phyloP scores from a whole-genome alignment of 306 rosid species.

The Sophora flavescens region DNA sequence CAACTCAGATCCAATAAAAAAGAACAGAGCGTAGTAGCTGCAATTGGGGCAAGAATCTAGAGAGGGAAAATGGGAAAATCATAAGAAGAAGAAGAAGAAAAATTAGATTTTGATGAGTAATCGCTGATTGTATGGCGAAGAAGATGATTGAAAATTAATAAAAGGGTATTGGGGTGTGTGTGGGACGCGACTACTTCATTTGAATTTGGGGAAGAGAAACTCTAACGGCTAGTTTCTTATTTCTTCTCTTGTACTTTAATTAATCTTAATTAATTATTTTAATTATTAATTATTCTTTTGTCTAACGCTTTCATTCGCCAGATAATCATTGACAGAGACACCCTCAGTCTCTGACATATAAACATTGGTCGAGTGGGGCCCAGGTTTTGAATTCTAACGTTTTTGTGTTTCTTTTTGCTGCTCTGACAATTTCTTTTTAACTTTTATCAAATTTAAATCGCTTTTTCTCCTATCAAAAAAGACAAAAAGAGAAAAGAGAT shows the following conservation, averaged over 20 bases:
- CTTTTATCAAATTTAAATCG: conserved; percentile 13
- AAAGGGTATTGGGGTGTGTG: conserved; percentile 43
- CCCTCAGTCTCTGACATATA: not conserved
- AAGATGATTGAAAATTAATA: conserved; percentile 30
- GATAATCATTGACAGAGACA: conserved; percentile 23
- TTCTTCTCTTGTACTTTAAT: conserved; percentile 29
- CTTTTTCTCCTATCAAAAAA: conserved; percentile 17
- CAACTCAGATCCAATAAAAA: conserved; percentile 36
- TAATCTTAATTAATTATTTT: conserved; percentile 1
- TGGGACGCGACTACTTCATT: conserved; percentile 46
- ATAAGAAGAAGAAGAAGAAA: not conserved
- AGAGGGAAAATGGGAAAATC: conserved; percentile 12
- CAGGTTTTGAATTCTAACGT: conserved; percentile 56
- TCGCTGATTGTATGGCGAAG: conserved; percentile 23
- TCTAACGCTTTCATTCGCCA: conserved; percentile 46
- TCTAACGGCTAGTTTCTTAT: conserved; percentile 87
- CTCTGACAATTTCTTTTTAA: not conserved
- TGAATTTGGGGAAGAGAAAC: conserved; percentile 55
- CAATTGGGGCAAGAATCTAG: conserved; percentile 38
- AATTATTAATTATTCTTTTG: not conserved
- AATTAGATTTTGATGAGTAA: conserved; percentile 28
- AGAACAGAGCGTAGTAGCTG: conserved; percentile 36
- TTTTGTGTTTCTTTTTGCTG: conserved; percentile 36
- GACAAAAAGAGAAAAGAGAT: conserved; percentile 42
- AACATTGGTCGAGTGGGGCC: conserved; percentile 45